Evolutionary conservation across 768 basidiomycete species (phyloP), one percentile per base, ranked within the genome.

Genomic region (Boletus reticulatus): DNA sequence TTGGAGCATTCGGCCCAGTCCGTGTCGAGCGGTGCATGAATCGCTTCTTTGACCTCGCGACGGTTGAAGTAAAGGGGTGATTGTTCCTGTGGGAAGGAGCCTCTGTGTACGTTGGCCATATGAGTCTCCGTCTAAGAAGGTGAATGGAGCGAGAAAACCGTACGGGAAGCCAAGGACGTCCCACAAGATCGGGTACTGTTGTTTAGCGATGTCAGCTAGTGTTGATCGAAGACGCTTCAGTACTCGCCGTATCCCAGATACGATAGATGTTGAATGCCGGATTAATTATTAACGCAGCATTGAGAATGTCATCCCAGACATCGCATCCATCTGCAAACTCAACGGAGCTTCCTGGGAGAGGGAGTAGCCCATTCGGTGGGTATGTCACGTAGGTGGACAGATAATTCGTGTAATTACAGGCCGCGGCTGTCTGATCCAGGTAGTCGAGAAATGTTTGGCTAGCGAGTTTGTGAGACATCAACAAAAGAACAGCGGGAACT

Each of bases 141-240:
- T 2, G 5, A 16, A 9, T 12, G 5, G 16, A 43, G 12, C 2
- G 20, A 34, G 46, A 46, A 36, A 11, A 2, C 67, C 82, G 36
- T 62, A 87, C 83, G 88, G 88, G 78, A 87, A 89, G 19, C 88
- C 88, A 31, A 90, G 84, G 6, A 89, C 87, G 57, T 90, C 88
- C 88, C 87, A 90, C 13, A 86, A 73, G 41, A 87, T 76, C 0
- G 88, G 89, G 69, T 75, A 88, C 60, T 76, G 43, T 29, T 29
- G 16, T 12, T 24, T 13, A 2, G 6, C 32, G 8, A 43, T 12
- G 31, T 63, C n/a, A 62, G 49, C 24, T 29, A 43, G 43, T 29
- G 16, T 24, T 1, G 4, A 2, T 42, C 4, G 11, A 24, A 17
- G 6, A 20, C 0, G 11, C 9, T n/a, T 5, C 6, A 7, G 8